Base-by-base conservation (phyloP, 2,329 filamentous ascomycete genomes). In the Aspergillus fijiensis region DNA sequence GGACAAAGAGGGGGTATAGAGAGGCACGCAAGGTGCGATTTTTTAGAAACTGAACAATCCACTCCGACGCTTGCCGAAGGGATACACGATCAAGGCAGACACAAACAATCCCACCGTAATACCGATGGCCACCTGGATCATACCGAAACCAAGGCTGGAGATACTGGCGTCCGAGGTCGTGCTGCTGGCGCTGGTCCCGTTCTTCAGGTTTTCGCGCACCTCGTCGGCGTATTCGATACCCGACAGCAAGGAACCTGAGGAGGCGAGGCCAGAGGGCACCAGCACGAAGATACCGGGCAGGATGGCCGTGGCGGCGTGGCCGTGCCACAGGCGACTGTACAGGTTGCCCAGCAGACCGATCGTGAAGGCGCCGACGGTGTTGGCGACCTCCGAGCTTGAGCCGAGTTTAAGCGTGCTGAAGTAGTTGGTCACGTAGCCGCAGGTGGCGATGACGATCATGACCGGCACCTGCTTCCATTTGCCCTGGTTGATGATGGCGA, bases 271-370 rank as follows among this genome's bases (percentile, higher is more conserved):
- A 1, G 80, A 83, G 0, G 85, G 85, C 1, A 87, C 84, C 62
- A 86, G 84, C 2, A 86, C 82, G 65, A 95, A 96, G 65, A 96
- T 95, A 11, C 89, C 92, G 0, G 92, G 92, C 10, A 96, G 80
- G 81, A 96, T 90, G 3, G 90, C 89, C 0, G 91, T 90, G 0
- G 91, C 91, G 0, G 92, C 92, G 3, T 96, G 84, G 1, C 89
- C 90, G 71, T 92, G 91, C 21, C 88, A 74, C 35, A 81, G 69
- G 4, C 90, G 84, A 10, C 88, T 88, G 76, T 94, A 93, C 2
- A 92, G 71, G 66, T 95, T 95, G 9, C 90, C 90, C 48, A 92
- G 77, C 33, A 92, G 83, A 16, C 91, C 91, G 21, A 95, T 86
- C 0, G 85, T 84, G 55, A 95, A 82, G 0, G 91, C 90, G 29